Evolutionary conservation across 768 basidiomycete genomes (phyloP).

Genomic region (Russula griseocarnosa): DNA sequence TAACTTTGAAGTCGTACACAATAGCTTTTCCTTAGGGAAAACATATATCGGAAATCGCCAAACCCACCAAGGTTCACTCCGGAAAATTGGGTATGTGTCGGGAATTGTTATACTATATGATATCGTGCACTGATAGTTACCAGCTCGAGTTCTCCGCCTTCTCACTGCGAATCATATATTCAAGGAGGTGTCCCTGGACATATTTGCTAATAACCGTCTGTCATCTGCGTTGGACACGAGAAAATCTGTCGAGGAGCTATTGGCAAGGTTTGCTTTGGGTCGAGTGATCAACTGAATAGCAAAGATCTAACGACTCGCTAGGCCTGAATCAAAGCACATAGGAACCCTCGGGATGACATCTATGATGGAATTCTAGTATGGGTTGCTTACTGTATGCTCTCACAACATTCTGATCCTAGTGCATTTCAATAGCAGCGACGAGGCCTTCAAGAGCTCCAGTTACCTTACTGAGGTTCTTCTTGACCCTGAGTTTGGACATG

Average conservation of each 20-base stretch:
- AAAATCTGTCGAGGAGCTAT: constrained; percentile 28
- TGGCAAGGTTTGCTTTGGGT: constrained; percentile 12
- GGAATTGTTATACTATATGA: neutral
- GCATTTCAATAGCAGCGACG: constrained; percentile 18
- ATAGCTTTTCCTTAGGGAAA: constrained; percentile 32
- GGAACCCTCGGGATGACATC: constrained; percentile 23
- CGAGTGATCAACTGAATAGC: constrained; percentile 18
- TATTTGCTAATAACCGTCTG: constrained; percentile 33
- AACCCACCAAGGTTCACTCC: constrained; percentile 34
- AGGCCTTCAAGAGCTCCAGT: constrained; percentile 27
- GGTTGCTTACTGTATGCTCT: neutral
- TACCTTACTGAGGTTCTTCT: constrained; percentile 30
- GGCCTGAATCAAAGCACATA: constrained; percentile 9
- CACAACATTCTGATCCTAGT: neutral
- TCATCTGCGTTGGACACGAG: constrained; percentile 33
- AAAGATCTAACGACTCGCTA: neutral
- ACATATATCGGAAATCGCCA: constrained; percentile 39
- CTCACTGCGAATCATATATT: constrained; percentile 35
- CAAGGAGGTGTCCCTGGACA: constrained; percentile 31
- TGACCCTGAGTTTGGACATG: constrained; percentile 14
- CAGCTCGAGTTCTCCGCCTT: constrained; percentile 33
- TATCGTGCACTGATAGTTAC: neutral
- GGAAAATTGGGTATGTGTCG: constrained; percentile 36
- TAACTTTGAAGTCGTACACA: neutral
- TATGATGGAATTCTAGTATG: constrained; percentile 7